Evolutionary conservation across 805 yeast species (phyloP).

Genomic region (Wickerhamiella australiensis): DNA sequence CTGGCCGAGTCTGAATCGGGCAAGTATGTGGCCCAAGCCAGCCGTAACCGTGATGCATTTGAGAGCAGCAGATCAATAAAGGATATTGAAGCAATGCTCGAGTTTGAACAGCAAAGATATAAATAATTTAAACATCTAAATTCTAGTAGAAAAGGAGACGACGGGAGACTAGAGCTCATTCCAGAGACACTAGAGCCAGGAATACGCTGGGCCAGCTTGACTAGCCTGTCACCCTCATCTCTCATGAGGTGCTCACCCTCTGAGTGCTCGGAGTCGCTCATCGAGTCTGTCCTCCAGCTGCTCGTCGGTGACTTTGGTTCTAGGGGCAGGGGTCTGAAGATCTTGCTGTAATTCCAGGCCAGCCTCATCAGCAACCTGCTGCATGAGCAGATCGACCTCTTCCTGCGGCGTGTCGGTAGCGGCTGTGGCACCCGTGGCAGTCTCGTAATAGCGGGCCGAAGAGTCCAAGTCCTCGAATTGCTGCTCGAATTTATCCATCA

Average conservation of each 20-base stretch:
- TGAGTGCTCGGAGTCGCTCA: constrained; percentile 75
- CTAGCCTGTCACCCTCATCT: too few relatives aligned
- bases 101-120: constrained; percentile 13
- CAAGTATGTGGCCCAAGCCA: constrained; percentile 15
- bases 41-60: constrained; percentile 16
- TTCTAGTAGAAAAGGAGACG: neutral
- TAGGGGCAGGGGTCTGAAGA: constrained; percentile 45
- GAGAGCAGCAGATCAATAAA: neutral
- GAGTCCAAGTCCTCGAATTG: constrained; percentile 96
- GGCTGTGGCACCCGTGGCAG: constrained; percentile 75
- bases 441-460: constrained; percentile 82
- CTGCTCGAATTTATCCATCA: constrained; percentile 93
- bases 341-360: constrained; percentile 87
- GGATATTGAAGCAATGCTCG: constrained; percentile 15
- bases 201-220: neutral
- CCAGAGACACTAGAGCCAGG: too few relatives aligned
- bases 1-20: constrained; percentile 14
- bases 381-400: constrained; percentile 82
- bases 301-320: constrained; percentile 35
- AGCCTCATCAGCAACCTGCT: constrained; percentile 91
- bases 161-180: too few relatives aligned
- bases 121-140: neutral
- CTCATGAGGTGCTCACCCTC: constrained; percentile 32
- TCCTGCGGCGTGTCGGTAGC: constrained; percentile 90
- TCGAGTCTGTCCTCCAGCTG: constrained; percentile 82